Percentiles rank a stretch among this genome's conserved stretches.
These are phyloP conservation scores for Typha latifolia DNA, from an alignment of 176 grass and related monocot genomes.

Conservation along the genomic window DNA sequence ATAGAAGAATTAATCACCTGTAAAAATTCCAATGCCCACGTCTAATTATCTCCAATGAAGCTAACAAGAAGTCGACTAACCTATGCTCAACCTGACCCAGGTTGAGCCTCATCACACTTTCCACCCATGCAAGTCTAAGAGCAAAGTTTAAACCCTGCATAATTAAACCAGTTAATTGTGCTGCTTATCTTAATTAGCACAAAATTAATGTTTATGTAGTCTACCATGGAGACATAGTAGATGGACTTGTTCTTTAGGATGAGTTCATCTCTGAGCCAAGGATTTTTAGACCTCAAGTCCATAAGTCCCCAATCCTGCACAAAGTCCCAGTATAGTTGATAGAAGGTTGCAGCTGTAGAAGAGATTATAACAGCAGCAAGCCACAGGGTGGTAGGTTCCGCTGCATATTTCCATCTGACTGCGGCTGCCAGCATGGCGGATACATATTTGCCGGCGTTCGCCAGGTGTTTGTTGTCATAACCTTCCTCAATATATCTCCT, in stretches of 20 bases:
- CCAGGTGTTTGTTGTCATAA: conserved; percentile 61
- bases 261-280: conserved; percentile 63
- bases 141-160: conserved; percentile 27
- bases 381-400: conserved; percentile 51
- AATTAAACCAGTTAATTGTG: too few species aligned
- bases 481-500: conserved; percentile 95
- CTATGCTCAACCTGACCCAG: conserved; percentile 23
- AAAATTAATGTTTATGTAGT: not conserved
- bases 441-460: conserved; percentile 77
- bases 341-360: conserved; percentile 54
- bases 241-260: conserved; percentile 66
- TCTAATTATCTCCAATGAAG: conserved; percentile 39
- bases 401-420: conserved; percentile 53
- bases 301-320: conserved; percentile 89
- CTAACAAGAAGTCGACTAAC: conserved; percentile 30
- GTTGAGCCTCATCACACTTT: conserved; percentile 27
- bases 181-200: too few species aligned
- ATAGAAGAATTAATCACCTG: conserved; percentile 6
- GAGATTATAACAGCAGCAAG: conserved; percentile 48
- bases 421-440: conserved; percentile 89
- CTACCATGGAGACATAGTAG: conserved; percentile 82
- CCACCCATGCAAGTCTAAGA: conserved; percentile 38
- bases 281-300: conserved; percentile 43
- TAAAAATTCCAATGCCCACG: conserved; percentile 51
- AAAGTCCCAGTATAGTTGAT: conserved; percentile 98